Conservation (phyloP, 352 stramenopile species). For the Phytophthora macrochlamydospora region DNA sequence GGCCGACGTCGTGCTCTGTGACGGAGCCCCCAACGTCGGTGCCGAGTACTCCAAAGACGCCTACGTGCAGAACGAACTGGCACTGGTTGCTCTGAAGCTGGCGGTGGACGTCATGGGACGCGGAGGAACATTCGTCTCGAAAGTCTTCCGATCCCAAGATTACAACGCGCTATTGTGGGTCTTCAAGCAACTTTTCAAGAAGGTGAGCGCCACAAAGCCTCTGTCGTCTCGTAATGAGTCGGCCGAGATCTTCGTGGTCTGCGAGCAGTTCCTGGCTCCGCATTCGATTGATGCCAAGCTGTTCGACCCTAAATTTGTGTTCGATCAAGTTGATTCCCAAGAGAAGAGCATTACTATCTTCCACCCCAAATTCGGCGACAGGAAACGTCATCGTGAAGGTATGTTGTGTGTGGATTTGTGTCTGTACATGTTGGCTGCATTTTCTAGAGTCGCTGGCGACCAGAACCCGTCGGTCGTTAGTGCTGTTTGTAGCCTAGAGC, state of each 20-base stretch:
- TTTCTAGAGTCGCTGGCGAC: conserved; percentile 91
- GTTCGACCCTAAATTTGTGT: conserved; percentile 98
- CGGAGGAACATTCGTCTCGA: conserved; percentile 94
- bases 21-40: conserved; percentile 98
- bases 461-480: conserved; percentile 79
- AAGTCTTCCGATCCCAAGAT: conserved; percentile 98
- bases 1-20: conserved; percentile 98
- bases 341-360: conserved; percentile 96
- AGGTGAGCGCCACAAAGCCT: conserved; percentile 98
- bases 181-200: conserved; percentile 99
- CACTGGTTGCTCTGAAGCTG: conserved; percentile 96
- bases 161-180: conserved; percentile 99
- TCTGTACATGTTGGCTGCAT: conserved; percentile 71
- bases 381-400: conserved; percentile 94
- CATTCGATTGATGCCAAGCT: conserved; percentile 98
- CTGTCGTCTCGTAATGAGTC: conserved; percentile 97
- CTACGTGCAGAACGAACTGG: conserved; percentile 99
- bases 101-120: conserved; percentile 96
- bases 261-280: conserved; percentile 94
- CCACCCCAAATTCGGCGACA: conserved; percentile 96
- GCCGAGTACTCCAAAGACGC: conserved; percentile 98
- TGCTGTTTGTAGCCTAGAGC: conserved; percentile 90
- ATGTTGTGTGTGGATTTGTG: conserved; percentile 39
- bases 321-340: conserved; percentile 92
- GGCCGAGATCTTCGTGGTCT: conserved; percentile 99